These are phyloP conservation scores for Nepenthes gracilis DNA, from an alignment of 148 eudicot species.

Conservation along the genomic window DNA sequence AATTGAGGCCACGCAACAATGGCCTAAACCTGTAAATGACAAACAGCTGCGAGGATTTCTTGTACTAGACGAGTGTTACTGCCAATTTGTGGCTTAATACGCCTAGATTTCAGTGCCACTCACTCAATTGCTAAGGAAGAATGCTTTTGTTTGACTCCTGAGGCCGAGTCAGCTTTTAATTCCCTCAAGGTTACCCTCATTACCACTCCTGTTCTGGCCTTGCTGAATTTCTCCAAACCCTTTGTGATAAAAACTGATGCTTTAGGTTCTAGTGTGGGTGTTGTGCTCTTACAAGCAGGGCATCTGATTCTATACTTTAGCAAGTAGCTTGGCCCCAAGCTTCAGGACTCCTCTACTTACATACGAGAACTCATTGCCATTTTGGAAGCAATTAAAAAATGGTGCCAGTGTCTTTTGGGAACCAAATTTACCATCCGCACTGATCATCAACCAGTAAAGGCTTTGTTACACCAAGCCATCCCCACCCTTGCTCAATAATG, in stretches of 20 bases:
- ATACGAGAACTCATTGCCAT: too few relatives aligned
- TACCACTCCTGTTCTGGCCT: neutral
- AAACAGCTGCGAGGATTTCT: neutral
- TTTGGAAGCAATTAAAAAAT: too few relatives aligned
- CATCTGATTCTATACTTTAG: neutral
- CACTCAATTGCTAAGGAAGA: neutral
- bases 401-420: too few relatives aligned
- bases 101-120: neutral
- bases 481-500: too few relatives aligned
- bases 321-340: too few relatives aligned
- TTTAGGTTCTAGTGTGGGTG: neutral
- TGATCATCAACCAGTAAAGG: too few relatives aligned
- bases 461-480: too few relatives aligned
- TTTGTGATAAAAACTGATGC: neutral
- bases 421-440: too few relatives aligned
- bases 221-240: neutral
- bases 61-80: neutral
- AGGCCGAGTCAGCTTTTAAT: neutral
- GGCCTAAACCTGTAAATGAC: neutral
- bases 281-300: neutral
- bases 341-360: too few relatives aligned
- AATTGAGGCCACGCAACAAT: neutral
- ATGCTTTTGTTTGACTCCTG: neutral
- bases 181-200: neutral
- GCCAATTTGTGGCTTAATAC: neutral